A percentile compares a stretch with the other conserved stretches of the same genome.
Conservation (phyloP, 345 rosid genomes). For the Hirschfeldia incana region DNA sequence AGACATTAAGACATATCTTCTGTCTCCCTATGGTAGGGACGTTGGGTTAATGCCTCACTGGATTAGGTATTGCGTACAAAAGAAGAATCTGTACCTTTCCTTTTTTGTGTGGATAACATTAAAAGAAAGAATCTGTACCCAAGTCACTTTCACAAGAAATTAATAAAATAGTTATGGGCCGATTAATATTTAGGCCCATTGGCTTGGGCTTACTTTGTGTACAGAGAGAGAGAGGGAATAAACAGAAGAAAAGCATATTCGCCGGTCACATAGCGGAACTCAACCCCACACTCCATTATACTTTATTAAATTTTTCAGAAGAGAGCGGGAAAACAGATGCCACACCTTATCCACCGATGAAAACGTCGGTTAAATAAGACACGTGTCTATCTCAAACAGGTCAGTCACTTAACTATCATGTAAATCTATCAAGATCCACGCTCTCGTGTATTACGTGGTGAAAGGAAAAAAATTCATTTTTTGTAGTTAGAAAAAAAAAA, state of each 20-base stretch:
- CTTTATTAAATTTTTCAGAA: background rate
- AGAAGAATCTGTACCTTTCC: background rate
- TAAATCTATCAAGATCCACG: conserved; percentile 14
- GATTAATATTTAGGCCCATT: background rate
- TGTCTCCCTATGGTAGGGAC: background rate
- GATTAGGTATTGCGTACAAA: background rate
- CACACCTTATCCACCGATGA: background rate
- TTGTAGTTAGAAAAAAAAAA: background rate
- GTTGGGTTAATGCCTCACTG: too few relatives aligned
- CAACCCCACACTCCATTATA: background rate
- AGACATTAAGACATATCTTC: background rate
- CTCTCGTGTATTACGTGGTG: conserved; percentile 38
- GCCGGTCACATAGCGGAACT: background rate
- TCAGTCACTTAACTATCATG: conserved; percentile 35
- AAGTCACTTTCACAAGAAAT: background rate
- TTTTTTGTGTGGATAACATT: background rate
- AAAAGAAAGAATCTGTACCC: background rate
- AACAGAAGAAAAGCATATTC: background rate
- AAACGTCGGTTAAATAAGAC: background rate
- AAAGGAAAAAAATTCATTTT: conserved; percentile 5
- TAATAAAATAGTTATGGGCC: background rate
- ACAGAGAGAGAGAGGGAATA: background rate
- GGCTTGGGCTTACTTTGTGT: background rate
- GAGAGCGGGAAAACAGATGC: background rate
- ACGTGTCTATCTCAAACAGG: conserved; percentile 26